These are phyloP conservation scores for Diaporthe aspalathi DNA, from an alignment of 2,329 filamentous ascomycete genomes.

Conservation along the genomic window DNA sequence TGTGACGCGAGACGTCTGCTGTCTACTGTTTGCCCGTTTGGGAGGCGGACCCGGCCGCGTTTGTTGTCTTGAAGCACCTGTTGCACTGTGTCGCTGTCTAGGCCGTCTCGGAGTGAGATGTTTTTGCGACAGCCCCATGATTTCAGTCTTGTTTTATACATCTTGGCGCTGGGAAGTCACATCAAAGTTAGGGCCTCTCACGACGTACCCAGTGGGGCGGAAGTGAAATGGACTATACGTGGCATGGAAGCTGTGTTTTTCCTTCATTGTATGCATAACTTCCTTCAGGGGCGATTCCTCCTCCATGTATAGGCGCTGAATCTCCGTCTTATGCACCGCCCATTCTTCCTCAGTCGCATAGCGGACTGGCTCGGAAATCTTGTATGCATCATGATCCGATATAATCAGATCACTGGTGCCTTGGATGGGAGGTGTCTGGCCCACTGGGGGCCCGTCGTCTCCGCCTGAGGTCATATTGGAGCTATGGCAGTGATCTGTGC, in stretches of 20 bases:
- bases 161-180: background rate
- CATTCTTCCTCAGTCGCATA: constrained; percentile 6
- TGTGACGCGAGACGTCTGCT: background rate
- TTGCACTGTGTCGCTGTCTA: background rate
- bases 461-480: background rate
- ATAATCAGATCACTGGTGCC: no score
- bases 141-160: constrained; percentile 10
- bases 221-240: background rate
- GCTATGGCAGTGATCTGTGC: no score
- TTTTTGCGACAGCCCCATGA: constrained; percentile 8
- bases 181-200: background rate
- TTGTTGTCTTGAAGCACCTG: background rate
- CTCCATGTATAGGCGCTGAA: constrained; percentile 1
- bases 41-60: background rate
- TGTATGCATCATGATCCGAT: background rate
- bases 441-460: no score
- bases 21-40: background rate
- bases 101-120: background rate
- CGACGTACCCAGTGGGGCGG: accelerated
- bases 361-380: background rate
- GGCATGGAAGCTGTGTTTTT: background rate
- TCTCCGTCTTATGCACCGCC: background rate
- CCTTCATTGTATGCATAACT: background rate
- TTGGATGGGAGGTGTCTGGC: background rate
- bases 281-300: background rate